Evolutionary conservation across 1,284 basidiomycete species (phyloP).

Genomic region (Microstroma glucosiphilum): DNA sequence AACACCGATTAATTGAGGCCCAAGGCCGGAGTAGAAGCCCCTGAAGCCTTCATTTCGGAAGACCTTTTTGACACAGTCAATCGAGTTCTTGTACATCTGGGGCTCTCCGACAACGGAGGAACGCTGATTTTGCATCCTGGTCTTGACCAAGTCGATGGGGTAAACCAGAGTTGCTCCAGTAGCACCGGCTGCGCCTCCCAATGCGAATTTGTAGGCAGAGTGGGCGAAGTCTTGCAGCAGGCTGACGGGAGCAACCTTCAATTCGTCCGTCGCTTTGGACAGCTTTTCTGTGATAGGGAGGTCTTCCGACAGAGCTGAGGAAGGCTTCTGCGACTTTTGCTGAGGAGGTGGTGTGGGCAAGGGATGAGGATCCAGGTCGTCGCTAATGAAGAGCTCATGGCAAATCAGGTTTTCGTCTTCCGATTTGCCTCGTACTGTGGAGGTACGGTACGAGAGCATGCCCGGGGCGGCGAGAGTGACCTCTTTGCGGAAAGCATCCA

Average conservation of each 20-base stretch:
- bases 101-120: constrained; percentile 47
- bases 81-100: constrained; percentile 48
- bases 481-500: constrained; percentile 37
- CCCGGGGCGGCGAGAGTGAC: constrained; percentile 39
- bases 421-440: constrained; percentile 29
- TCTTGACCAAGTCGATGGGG: constrained; percentile 85
- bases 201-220: constrained; percentile 72
- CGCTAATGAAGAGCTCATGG: constrained; percentile 41
- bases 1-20: constrained; percentile 92
- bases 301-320: background rate
- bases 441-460: constrained; percentile 42
- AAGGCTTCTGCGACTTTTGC: background rate
- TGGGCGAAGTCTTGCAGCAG: constrained; percentile 33
- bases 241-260: constrained; percentile 10
- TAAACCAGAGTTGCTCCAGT: constrained; percentile 88
- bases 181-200: constrained; percentile 84
- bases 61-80: constrained; percentile 87
- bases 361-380: constrained; percentile 42
- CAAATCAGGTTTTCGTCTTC: constrained; percentile 36
- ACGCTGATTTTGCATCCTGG: constrained; percentile 84
- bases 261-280: constrained; percentile 11
- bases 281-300: background rate
- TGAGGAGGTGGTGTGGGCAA: constrained; percentile 10
- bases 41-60: constrained; percentile 81
- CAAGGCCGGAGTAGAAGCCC: constrained; percentile 95